A percentile compares a stretch with the other conserved stretches of the same genome.
These are phyloP conservation scores for Colletotrichum gigasporum DNA, from an alignment of 2,329 filamentous ascomycete species.

Conservation along the genomic window DNA sequence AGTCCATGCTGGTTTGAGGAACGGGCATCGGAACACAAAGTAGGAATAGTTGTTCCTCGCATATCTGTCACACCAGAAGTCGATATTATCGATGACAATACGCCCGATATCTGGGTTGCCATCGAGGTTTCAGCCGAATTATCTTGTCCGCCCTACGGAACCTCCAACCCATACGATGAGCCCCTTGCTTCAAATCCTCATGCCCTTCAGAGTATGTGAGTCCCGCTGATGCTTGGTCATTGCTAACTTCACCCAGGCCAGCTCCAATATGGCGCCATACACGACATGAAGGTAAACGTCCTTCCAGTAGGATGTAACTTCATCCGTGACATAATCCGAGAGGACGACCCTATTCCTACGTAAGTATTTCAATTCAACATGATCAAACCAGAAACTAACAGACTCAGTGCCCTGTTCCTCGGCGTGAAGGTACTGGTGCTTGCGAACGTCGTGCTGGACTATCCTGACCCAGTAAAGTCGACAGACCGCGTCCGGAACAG, in stretches of 20 bases:
- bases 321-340: slow-evolving; percentile 53
- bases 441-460: slow-evolving; percentile 52
- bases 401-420: slow-evolving; percentile 49
- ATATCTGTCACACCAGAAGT: slow-evolving; percentile 55
- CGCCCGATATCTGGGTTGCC: slow-evolving; percentile 55
- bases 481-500: slow-evolving; percentile 45
- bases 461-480: slow-evolving; percentile 8
- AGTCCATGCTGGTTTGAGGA: background rate
- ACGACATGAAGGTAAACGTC: slow-evolving; percentile 58
- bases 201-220: too few relatives aligned
- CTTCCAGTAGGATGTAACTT: slow-evolving; percentile 50
- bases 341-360: slow-evolving; percentile 53
- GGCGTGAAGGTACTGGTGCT: slow-evolving; percentile 59
- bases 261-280: slow-evolving; percentile 57
- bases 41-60: slow-evolving; percentile 49
- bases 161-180: background rate
- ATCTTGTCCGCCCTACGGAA: slow-evolving; percentile 32
- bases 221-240: background rate
- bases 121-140: slow-evolving; percentile 57
- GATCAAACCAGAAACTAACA: background rate
- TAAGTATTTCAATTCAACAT: slow-evolving; percentile 37
- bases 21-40: background rate
- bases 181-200: background rate
- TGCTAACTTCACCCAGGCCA: slow-evolving; percentile 10
- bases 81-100: slow-evolving; percentile 43